Evolutionary conservation across 768 basidiomycete genomes (phyloP).

Genomic region (Cyathus striatus): DNA sequence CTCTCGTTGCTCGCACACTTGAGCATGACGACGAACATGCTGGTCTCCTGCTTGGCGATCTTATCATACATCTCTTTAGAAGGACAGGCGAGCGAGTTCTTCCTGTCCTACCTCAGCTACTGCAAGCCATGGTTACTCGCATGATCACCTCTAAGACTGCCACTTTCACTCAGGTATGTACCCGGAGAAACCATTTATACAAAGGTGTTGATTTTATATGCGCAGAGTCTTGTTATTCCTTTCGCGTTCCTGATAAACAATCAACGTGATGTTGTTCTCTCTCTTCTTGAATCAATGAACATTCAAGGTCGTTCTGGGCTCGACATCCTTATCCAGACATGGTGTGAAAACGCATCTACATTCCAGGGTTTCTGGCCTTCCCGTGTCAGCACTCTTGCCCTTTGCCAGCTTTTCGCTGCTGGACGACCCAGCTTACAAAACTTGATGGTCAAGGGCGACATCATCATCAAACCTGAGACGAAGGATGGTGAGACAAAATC

Average conservation of each 20-base stretch:
- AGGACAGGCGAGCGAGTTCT: slow-evolving; percentile 76
- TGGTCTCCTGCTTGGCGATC: slow-evolving; percentile 89
- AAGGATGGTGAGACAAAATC: slow-evolving; percentile 70
- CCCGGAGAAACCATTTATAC: not conserved
- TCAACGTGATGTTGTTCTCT: slow-evolving; percentile 75
- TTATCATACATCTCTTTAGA: slow-evolving; percentile 89
- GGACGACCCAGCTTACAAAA: slow-evolving; percentile 62
- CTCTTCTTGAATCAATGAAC: slow-evolving; percentile 65
- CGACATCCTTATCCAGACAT: slow-evolving; percentile 85
- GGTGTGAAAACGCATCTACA: slow-evolving; percentile 93
- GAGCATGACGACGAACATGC: slow-evolving; percentile 84
- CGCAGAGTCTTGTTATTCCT: slow-evolving; percentile 87
- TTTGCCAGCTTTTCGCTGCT: slow-evolving; percentile 68
- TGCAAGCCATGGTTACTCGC: slow-evolving; percentile 77
- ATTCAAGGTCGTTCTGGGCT: slow-evolving; percentile 62
- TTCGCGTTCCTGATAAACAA: slow-evolving; percentile 92
- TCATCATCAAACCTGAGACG: slow-evolving; percentile 78
- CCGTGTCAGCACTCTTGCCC: slow-evolving; percentile 77
- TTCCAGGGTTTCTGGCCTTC: slow-evolving; percentile 96
- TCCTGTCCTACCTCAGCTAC: slow-evolving; percentile 81
- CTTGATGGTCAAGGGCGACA: slow-evolving; percentile 84
- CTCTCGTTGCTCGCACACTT: slow-evolving; percentile 73
- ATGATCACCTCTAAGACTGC: slow-evolving; percentile 86
- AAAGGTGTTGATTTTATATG: slow-evolving; percentile 1
- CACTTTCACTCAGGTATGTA: slow-evolving; percentile 78